Evolutionary conservation across 2,329 filamentous ascomycete genomes (phyloP).

Genomic region (Talaromyces islandicus): DNA sequence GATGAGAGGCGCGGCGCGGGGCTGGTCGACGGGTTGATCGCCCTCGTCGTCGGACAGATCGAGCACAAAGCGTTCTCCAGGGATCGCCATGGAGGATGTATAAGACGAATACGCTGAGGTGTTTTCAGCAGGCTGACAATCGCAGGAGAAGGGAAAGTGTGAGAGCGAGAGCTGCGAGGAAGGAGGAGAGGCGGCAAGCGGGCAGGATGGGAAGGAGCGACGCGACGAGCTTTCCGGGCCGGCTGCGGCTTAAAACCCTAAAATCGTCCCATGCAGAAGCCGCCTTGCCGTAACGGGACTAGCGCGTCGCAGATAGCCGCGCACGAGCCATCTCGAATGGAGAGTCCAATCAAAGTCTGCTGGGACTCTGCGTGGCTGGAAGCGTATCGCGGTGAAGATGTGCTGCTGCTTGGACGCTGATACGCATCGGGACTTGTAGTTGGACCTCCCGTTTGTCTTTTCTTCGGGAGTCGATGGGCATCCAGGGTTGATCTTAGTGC

Average conservation of each 20-base stretch:
- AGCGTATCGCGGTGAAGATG: neutral
- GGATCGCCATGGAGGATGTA: slow-evolving; percentile 40
- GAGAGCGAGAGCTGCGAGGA: neutral
- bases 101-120: neutral
- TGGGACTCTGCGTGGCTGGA: neutral
- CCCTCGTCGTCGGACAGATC: slow-evolving; percentile 52
- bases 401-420: neutral
- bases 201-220: slow-evolving; percentile 4
- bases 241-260: slow-evolving; percentile 36
- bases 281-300: slow-evolving; percentile 16
- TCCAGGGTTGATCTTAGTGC: neutral
- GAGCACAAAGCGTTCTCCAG: slow-evolving; percentile 57
- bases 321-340: slow-evolving; percentile 8
- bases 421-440: too few relatives aligned
- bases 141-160: neutral
- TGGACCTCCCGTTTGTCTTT: neutral
- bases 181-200: neutral
- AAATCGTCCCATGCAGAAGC: slow-evolving; percentile 18
- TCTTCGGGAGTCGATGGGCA: neutral
- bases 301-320: slow-evolving; percentile 10
- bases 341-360: neutral
- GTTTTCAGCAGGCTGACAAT: neutral
- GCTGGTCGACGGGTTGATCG: slow-evolving; percentile 22
- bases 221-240: neutral
- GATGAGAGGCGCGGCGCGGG: slow-evolving; percentile 20